phyloP scores from a whole-genome alignment of 2,329 filamentous ascomycete species.

The Clathrospora elynae region DNA sequence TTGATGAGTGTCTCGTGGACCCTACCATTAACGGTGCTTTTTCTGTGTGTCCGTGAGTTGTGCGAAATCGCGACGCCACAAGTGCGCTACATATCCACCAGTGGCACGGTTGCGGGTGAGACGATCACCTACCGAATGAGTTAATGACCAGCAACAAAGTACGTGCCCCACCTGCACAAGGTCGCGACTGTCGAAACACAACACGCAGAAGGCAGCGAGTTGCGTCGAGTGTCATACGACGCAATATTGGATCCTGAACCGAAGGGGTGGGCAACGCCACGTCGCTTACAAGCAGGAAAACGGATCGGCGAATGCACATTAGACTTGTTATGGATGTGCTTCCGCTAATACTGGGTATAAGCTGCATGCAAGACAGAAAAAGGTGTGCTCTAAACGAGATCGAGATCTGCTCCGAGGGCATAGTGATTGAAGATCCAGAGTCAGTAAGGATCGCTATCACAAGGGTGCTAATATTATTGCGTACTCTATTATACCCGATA shows the following conservation, averaged over 20 bases:
- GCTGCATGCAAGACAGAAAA: conserved; percentile 18
- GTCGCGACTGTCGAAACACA: conserved; percentile 17
- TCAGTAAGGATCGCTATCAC: conserved; percentile 9
- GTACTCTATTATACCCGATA: conserved; percentile 3
- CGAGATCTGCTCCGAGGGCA: too few relatives aligned
- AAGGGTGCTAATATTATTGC: conserved; percentile 9
- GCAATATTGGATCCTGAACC: conserved; percentile 20
- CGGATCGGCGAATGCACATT: conserved; percentile 14
- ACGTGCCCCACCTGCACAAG: conserved; percentile 6
- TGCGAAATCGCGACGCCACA: conserved; percentile 4
- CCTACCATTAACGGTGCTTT: conserved; percentile 16
- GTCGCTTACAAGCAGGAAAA: conserved; percentile 25
- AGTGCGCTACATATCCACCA: conserved; percentile 2
- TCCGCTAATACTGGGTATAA: conserved; percentile 15
- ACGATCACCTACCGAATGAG: conserved; percentile 13
- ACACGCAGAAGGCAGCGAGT: conserved; percentile 8
- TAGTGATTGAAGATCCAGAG: conserved; percentile 13
- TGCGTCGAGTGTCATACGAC: conserved; percentile 23
- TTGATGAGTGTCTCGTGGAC: conserved; percentile 7
- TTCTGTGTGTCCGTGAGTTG: conserved; percentile 10
- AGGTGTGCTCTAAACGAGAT: conserved; percentile 13
- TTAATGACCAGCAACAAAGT: conserved; percentile 7
- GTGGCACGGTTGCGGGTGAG: conserved; percentile 6
- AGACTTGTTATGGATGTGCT: conserved; percentile 14
- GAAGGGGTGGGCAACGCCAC: conserved; percentile 10